These are phyloP conservation scores for Coffea canephora DNA, from an alignment of 257 asterid genomes.

Conservation along the genomic window DNA sequence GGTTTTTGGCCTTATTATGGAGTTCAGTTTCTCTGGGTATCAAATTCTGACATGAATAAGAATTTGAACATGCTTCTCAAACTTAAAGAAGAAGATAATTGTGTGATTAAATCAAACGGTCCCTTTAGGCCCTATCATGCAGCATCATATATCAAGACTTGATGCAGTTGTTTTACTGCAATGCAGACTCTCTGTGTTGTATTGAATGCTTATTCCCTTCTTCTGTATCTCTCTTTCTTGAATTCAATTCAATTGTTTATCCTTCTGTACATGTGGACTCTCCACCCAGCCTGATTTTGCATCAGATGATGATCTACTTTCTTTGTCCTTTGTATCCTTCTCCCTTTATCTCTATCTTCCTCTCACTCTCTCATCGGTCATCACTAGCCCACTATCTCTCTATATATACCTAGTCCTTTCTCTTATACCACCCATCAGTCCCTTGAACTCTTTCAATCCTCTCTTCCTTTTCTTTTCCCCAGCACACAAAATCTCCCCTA, in stretches of 20 bases:
- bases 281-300: constrained; percentile 39
- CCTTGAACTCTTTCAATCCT: not conserved
- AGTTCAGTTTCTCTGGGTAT: not conserved
- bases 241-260: constrained; percentile 21
- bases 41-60: not conserved
- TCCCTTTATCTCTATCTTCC: not conserved
- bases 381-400: not conserved
- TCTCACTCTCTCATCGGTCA: not conserved
- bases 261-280: constrained; percentile 29
- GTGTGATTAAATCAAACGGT: not conserved
- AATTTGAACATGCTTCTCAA: not conserved
- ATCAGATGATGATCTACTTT: constrained; percentile 19
- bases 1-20: not conserved
- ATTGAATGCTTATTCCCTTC: not conserved
- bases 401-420: constrained; percentile 5
- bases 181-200: not conserved
- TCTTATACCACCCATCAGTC: not conserved
- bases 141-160: not conserved
- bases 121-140: not conserved
- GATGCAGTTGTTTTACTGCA: constrained; percentile 4
- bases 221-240: constrained; percentile 6
- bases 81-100: not conserved
- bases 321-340: constrained; percentile 29
- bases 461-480: constrained; percentile 10
- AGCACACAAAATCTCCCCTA: not conserved